Conservation (phyloP, 768 basidiomycete species). For the Lanmaoa rubissima region DNA sequence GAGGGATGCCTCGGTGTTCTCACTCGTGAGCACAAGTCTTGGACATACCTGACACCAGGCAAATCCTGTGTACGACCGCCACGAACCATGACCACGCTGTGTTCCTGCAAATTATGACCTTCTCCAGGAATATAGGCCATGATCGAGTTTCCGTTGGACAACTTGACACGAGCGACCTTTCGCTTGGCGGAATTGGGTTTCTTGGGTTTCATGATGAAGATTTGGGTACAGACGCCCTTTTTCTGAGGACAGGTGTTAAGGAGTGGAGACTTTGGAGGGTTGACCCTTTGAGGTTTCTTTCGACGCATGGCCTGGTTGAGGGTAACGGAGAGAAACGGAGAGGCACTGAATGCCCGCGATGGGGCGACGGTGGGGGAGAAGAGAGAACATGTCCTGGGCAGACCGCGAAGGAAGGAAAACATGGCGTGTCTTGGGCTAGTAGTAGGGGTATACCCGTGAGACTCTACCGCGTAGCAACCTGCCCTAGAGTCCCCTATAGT, state of each 20-base stretch:
- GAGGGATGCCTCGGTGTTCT: background rate
- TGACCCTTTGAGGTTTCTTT: slow-evolving; percentile 53
- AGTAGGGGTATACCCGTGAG: background rate
- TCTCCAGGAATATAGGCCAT: slow-evolving; percentile 97
- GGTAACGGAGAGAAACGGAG: slow-evolving; percentile 59
- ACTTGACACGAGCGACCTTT: slow-evolving; percentile 92
- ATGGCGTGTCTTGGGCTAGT: slow-evolving; percentile 7
- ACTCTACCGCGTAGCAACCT: slow-evolving; percentile 26
- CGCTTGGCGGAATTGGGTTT: slow-evolving; percentile 99
- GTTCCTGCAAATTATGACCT: slow-evolving; percentile 97
- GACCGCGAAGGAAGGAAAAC: slow-evolving; percentile 27
- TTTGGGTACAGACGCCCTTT: slow-evolving; percentile 86
- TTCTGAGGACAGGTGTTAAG: slow-evolving; percentile 78
- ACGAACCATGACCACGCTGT: slow-evolving; percentile 91
- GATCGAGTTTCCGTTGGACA: slow-evolving; percentile 83
- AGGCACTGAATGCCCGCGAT: slow-evolving; percentile 60
- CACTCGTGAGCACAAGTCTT: background rate
- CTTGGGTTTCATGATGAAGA: slow-evolving; percentile 84
- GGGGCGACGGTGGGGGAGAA: background rate
- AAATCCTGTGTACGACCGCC: slow-evolving; percentile 97
- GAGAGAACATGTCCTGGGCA: slow-evolving; percentile 23
- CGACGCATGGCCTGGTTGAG: slow-evolving; percentile 87
- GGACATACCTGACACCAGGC: slow-evolving; percentile 86
- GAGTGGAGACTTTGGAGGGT: slow-evolving; percentile 66
- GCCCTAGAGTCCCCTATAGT: slow-evolving; percentile 27